These are phyloP conservation scores for Logfia minima DNA, from an alignment of 129 eudicot species.

Conservation along the genomic window DNA sequence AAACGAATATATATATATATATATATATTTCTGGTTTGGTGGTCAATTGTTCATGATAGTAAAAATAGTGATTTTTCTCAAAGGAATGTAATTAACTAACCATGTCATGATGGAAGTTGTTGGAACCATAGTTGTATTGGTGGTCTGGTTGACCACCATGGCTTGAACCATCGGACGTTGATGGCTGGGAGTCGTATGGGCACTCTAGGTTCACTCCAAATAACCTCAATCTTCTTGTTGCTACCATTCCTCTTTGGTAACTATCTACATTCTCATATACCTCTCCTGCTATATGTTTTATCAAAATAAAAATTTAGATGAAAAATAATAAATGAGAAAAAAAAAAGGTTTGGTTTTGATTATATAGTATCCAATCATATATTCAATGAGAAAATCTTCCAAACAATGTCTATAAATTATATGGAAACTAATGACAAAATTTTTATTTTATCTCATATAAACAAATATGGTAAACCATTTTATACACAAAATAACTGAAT, in stretches of 20 bases:
- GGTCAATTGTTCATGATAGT: not conserved
- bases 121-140: conserved; percentile 16
- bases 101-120: conserved; percentile 33
- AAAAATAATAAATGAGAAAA: no score
- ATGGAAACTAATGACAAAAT: no score
- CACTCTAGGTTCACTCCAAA: conserved; percentile 72
- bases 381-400: no score
- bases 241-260: conserved; percentile 21
- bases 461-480: no score
- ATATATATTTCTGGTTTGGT: not conserved
- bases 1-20: no score
- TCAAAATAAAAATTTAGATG: no score
- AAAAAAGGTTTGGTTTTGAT: no score
- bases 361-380: no score
- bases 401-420: no score
- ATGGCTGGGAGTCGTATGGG: conserved; percentile 33
- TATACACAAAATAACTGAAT: no score
- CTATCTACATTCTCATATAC: conserved; percentile 29
- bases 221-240: conserved; percentile 51
- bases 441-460: no score
- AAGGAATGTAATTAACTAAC: conserved; percentile 26
- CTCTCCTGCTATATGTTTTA: conserved; percentile 6
- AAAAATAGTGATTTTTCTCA: not conserved
- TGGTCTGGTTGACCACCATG: conserved; percentile 41
- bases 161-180: conserved; percentile 37